phyloP scores from a whole-genome alignment of 1,139 yeast species.

The Taphrina pruni region DNA sequence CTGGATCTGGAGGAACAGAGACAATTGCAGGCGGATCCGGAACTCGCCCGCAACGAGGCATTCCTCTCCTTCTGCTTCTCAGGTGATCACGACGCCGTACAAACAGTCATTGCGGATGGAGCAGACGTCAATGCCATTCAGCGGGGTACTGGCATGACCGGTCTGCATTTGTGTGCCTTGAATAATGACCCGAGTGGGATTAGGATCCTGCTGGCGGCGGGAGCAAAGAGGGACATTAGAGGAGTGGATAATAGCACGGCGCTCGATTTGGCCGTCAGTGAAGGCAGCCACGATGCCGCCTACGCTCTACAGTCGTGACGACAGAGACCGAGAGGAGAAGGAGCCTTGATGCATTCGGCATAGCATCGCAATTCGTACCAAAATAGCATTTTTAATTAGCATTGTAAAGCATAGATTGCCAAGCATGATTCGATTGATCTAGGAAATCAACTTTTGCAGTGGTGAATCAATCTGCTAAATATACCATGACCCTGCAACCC shows the following conservation, averaged over 20 bases:
- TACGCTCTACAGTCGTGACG: conserved; percentile 28
- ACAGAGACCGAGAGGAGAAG: too few relatives aligned
- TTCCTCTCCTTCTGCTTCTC: conserved; percentile 46
- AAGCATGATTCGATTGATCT: too few relatives aligned
- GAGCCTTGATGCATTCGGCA: too few relatives aligned
- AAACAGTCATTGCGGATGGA: conserved; percentile 42
- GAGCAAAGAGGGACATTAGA: conserved; percentile 11
- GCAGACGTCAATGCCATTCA: conserved; percentile 24
- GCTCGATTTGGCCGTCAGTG: conserved; percentile 30
- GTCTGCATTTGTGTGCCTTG: conserved; percentile 35
- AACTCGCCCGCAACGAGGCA: conserved; percentile 43
- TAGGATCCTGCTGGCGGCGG: conserved; percentile 24
- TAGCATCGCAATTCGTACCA: too few relatives aligned
- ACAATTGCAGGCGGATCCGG: conserved; percentile 41
- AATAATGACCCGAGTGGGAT: conserved; percentile 27
- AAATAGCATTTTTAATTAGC: too few relatives aligned
- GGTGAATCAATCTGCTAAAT: too few relatives aligned
- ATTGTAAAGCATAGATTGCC: too few relatives aligned
- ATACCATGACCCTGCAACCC: background rate
- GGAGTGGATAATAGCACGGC: conserved; percentile 18
- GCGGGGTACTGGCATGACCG: conserved; percentile 33
- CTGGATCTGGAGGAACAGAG: conserved; percentile 45
- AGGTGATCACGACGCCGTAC: conserved; percentile 46
- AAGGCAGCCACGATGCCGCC: conserved; percentile 40
- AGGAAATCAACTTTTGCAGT: too few relatives aligned